Conservation (phyloP, 768 basidiomycete genomes). For the Russula compacta region DNA sequence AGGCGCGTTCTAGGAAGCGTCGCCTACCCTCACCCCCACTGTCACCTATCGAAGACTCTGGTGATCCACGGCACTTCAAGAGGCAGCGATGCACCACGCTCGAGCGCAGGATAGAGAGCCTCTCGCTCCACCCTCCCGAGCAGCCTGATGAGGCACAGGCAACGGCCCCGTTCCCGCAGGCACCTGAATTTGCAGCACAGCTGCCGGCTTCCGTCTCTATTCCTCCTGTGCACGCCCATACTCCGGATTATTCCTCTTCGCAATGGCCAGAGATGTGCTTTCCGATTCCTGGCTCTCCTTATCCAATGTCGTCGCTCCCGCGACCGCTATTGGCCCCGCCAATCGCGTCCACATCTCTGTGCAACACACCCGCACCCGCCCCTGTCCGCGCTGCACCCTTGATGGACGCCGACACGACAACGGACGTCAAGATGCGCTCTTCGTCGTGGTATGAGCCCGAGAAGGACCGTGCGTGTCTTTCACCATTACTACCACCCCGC, state of each 20-base stretch:
- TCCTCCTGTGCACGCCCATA: background rate
- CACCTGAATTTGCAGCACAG: background rate
- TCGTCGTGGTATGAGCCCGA: slow-evolving; percentile 21
- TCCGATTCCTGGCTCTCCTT: background rate
- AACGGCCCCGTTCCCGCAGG: background rate
- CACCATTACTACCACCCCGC: background rate
- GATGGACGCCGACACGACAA: background rate
- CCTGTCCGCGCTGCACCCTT: background rate
- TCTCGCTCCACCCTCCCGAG: slow-evolving; percentile 3
- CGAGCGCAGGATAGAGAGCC: slow-evolving; percentile 10
- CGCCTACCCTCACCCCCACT: slow-evolving; percentile 7
- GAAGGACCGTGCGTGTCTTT: slow-evolving; percentile 15
- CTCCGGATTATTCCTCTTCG: background rate
- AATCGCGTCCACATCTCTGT: background rate
- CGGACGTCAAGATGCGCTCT: slow-evolving; percentile 15
- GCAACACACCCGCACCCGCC: background rate
- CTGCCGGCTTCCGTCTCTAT: background rate
- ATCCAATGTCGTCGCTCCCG: background rate
- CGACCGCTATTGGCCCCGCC: background rate
- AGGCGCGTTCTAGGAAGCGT: slow-evolving; percentile 4
- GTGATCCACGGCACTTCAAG: background rate
- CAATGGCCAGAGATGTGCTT: background rate
- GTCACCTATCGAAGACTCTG: background rate
- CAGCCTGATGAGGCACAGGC: no score
- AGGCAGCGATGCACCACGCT: slow-evolving; percentile 14